Conservation (phyloP, 805 yeast species). For the Clavispora carvajalis region DNA sequence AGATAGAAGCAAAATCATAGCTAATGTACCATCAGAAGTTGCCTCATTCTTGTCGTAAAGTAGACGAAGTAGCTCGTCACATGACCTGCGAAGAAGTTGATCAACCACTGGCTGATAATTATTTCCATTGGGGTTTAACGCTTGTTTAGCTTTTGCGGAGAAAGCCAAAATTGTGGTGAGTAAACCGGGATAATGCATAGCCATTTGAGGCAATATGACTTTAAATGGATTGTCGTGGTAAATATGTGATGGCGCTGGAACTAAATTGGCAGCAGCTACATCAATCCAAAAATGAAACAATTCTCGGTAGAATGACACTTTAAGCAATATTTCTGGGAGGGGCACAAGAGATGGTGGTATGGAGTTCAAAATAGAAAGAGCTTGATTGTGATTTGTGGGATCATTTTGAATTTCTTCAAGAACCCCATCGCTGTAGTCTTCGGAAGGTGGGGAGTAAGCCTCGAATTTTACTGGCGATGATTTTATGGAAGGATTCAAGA, state of each 20-base stretch:
- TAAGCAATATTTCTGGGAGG: constrained; percentile 54
- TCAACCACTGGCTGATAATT: constrained; percentile 40
- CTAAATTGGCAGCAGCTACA: constrained; percentile 55
- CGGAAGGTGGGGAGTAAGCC: neutral
- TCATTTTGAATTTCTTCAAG: neutral
- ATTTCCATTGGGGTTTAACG: constrained; percentile 17
- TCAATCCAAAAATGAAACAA: constrained; percentile 59
- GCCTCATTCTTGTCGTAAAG: constrained; percentile 48
- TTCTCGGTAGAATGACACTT: constrained; percentile 56
- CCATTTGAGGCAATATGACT: constrained; percentile 61
- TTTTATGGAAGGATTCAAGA: neutral
- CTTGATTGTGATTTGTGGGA: neutral
- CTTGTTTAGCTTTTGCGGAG: constrained; percentile 29
- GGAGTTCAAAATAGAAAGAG: constrained; percentile 5
- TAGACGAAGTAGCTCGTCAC: constrained; percentile 49
- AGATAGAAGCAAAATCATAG: constrained; percentile 53
- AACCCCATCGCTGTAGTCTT: neutral
- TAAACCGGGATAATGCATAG: constrained; percentile 53
- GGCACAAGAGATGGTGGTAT: constrained; percentile 31
- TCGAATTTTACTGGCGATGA: neutral
- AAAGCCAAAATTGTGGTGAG: constrained; percentile 50
- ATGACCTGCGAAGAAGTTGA: constrained; percentile 50
- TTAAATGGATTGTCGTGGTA: constrained; percentile 64
- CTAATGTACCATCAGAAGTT: constrained; percentile 62
- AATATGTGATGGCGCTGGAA: constrained; percentile 56